Conservation (phyloP, 495 filamentous ascomycete species). For the Neurospora hispaniola region DNA sequence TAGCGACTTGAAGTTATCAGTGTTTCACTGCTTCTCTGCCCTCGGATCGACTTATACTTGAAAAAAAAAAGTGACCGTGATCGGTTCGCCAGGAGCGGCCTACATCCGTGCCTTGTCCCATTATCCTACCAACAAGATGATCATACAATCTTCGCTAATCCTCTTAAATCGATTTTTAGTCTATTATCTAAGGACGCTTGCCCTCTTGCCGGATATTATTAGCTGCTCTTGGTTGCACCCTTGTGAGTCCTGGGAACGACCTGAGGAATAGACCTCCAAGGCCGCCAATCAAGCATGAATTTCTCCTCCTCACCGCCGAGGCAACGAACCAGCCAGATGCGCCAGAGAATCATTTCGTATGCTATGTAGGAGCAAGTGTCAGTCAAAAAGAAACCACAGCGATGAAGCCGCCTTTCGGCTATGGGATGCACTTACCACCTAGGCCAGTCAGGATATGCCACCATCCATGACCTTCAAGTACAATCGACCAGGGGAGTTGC, state of each 20-base stretch:
- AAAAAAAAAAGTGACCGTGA: not conserved
- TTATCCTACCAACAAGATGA: not conserved
- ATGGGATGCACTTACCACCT: conserved; percentile 8
- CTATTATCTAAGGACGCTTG: not conserved
- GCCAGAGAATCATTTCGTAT: conserved; percentile 79
- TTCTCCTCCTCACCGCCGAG: conserved; percentile 68
- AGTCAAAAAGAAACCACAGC: conserved; percentile 24
- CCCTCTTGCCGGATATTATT: not conserved
- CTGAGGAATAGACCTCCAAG: conserved; percentile 51
- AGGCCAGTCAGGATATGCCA: conserved; percentile 58
- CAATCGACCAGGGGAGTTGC: conserved; percentile 78
- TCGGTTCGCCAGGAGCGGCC: not conserved
- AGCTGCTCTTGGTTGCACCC: not conserved
- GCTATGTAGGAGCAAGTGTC: conserved; percentile 35
- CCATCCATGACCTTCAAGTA: conserved; percentile 94
- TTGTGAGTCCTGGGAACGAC: conserved; percentile 29
- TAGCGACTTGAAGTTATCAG: not conserved
- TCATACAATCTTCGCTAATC: not conserved
- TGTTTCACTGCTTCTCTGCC: not conserved
- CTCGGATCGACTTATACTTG: not conserved
- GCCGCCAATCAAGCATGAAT: conserved; percentile 65
- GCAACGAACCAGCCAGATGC: conserved; percentile 75
- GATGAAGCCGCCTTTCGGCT: not conserved
- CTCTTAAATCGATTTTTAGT: not conserved
- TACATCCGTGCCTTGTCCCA: not conserved